These are phyloP conservation scores for Sugiyamaella chiloensis DNA, from an alignment of 805 yeast species.

Conservation along the genomic window DNA sequence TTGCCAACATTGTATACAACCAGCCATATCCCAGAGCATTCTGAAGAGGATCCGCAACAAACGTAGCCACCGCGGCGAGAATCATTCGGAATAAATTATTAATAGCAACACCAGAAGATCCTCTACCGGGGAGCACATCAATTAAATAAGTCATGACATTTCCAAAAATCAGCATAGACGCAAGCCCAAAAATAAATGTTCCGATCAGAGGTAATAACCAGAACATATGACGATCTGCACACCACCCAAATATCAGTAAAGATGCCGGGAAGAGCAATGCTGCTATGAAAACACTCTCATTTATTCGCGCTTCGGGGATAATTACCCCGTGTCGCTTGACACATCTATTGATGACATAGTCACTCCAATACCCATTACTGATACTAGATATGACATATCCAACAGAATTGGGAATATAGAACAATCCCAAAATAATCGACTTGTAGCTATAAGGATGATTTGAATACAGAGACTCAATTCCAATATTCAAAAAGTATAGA, in stretches of 20 bases:
- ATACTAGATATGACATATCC: slow-evolving; percentile 72
- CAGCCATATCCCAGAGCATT: slow-evolving; percentile 69
- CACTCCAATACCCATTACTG: slow-evolving; percentile 81
- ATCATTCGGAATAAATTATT: slow-evolving; percentile 72
- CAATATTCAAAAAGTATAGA: slow-evolving; percentile 70
- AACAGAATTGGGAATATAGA: slow-evolving; percentile 80
- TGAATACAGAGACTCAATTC: slow-evolving; percentile 62
- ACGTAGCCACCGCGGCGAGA: slow-evolving; percentile 73
- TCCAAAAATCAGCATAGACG: slow-evolving; percentile 81
- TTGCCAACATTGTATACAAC: slow-evolving; percentile 62
- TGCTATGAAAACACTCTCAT: slow-evolving; percentile 68
- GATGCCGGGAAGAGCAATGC: slow-evolving; percentile 61
- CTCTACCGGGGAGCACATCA: slow-evolving; percentile 81
- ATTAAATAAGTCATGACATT: slow-evolving; percentile 76
- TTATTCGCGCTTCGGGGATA: slow-evolving; percentile 75
- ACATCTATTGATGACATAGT: slow-evolving; percentile 52
- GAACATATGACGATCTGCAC: slow-evolving; percentile 57
- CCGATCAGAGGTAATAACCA: slow-evolving; percentile 85
- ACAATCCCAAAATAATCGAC: slow-evolving; percentile 63
- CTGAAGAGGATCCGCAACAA: slow-evolving; percentile 68
- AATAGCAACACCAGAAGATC: slow-evolving; percentile 85
- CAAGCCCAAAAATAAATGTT: slow-evolving; percentile 76
- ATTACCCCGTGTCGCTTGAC: slow-evolving; percentile 57
- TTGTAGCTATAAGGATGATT: slow-evolving; percentile 66
- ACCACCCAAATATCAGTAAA: slow-evolving; percentile 78